Evolutionary conservation across 2,329 filamentous ascomycete species (phyloP).

Genomic region (Aspergillus novofumigatus): DNA sequence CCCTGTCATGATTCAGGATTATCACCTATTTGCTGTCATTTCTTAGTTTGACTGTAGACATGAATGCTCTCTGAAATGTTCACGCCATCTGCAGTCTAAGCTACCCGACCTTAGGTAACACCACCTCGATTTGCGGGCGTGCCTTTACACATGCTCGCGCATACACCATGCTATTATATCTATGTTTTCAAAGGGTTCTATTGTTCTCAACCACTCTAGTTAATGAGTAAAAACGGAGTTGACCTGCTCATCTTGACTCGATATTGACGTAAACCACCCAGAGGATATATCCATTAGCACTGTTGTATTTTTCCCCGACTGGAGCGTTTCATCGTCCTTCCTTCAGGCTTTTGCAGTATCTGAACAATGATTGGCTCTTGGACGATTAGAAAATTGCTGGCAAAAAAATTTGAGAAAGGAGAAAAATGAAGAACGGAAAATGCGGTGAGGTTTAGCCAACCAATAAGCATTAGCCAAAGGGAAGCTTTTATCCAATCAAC

Average conservation of each 20-base stretch:
- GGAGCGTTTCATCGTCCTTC: neutral
- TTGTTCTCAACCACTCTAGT: neutral
- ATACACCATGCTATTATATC: neutral
- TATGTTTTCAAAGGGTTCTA: neutral
- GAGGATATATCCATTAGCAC: neutral
- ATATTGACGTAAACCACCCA: neutral
- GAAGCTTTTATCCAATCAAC: slow-evolving; percentile 21
- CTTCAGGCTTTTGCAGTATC: neutral
- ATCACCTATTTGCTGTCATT: neutral
- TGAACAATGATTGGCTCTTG: slow-evolving; percentile 8
- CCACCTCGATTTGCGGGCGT: neutral
- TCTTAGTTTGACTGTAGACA: no score
- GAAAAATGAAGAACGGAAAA: slow-evolving; percentile 19
- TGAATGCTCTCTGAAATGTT: neutral
- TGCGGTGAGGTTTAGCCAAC: slow-evolving; percentile 30
- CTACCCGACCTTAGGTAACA: slow-evolving; percentile 12
- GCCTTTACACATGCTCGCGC: neutral
- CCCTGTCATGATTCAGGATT: neutral
- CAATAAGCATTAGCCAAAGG: slow-evolving; percentile 19
- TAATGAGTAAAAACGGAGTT: neutral
- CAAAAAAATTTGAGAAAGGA: slow-evolving; percentile 10
- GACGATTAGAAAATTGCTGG: neutral
- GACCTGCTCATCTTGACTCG: neutral
- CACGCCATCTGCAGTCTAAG: slow-evolving; percentile 15
- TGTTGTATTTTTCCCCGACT: neutral